Evolutionary conservation across 1,284 basidiomycete species (phyloP).

Genomic region (Paramarasmius palmivorus): DNA sequence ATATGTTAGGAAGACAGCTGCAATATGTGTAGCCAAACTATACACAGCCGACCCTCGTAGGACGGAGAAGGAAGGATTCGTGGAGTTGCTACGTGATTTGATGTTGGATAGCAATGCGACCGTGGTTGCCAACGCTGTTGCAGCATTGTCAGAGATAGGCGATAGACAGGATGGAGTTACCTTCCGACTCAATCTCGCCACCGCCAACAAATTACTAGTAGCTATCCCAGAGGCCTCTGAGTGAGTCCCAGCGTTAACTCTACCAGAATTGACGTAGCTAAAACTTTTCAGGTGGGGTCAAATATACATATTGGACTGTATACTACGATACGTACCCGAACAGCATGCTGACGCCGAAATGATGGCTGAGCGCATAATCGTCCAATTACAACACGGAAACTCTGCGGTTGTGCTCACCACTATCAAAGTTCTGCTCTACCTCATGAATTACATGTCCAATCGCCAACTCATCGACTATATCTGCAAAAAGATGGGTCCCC

Average conservation of each 20-base stretch:
- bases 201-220: slow-evolving; percentile 82
- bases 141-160: slow-evolving; percentile 88
- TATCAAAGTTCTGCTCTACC: slow-evolving; percentile 93
- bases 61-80: slow-evolving; percentile 84
- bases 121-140: slow-evolving; percentile 93
- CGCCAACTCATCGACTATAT: slow-evolving; percentile 83
- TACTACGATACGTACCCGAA: slow-evolving; percentile 92
- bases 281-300: slow-evolving; percentile 87
- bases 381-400: slow-evolving; percentile 91
- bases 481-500: slow-evolving; percentile 97
- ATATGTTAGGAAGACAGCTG: slow-evolving; percentile 95
- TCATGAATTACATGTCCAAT: slow-evolving; percentile 99
- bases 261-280: slow-evolving; percentile 6
- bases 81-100: slow-evolving; percentile 83
- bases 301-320: slow-evolving; percentile 95
- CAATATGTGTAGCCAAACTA: slow-evolving; percentile 91
- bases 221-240: slow-evolving; percentile 91
- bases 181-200: slow-evolving; percentile 81
- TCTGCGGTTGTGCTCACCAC: slow-evolving; percentile 94
- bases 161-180: slow-evolving; percentile 90
- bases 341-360: slow-evolving; percentile 87
- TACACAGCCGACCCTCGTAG: slow-evolving; percentile 84
- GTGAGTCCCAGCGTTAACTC: slow-evolving; percentile 46
- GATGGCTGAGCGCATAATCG: slow-evolving; percentile 90
- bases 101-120: slow-evolving; percentile 94